A percentile compares a stretch with the other conserved stretches of the same genome.
Conservation (phyloP, 2,329 filamentous ascomycete genomes). For the Aspergillus transmontanensis region DNA sequence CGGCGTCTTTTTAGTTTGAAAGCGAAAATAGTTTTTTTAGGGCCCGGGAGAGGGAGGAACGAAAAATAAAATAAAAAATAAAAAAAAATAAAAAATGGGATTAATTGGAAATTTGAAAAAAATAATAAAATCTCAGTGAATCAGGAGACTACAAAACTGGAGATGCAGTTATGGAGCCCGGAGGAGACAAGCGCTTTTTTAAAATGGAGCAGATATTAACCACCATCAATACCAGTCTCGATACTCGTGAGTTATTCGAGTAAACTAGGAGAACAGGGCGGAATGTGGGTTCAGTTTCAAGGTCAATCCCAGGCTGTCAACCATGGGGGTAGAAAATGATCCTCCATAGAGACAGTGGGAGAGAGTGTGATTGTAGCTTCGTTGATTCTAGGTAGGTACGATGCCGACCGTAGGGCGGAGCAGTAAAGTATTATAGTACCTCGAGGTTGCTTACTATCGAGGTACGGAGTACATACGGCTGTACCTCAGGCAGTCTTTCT, state of each 20-base stretch:
- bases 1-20: slow-evolving; percentile 14
- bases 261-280: neutral
- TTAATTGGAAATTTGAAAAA: neutral
- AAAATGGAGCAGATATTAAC: neutral
- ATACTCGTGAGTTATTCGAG: neutral
- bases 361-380: neutral
- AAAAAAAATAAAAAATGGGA: neutral
- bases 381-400: neutral
- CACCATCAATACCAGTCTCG: neutral
- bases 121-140: slow-evolving; percentile 4
- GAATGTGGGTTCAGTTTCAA: slow-evolving; percentile 15
- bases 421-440: neutral
- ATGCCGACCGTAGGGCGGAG: neutral
- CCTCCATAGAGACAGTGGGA: neutral
- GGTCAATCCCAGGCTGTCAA: slow-evolving; percentile 4
- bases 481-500: neutral
- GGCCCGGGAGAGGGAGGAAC: neutral
- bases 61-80: neutral
- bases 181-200: neutral
- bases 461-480: neutral
- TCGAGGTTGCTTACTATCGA: neutral
- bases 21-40: slow-evolving; percentile 10
- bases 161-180: neutral
- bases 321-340: neutral
- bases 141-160: slow-evolving; percentile 7